Base-by-base conservation (phyloP, 2,329 filamentous ascomycete genomes). In the Lecanicillium sp. region DNA sequence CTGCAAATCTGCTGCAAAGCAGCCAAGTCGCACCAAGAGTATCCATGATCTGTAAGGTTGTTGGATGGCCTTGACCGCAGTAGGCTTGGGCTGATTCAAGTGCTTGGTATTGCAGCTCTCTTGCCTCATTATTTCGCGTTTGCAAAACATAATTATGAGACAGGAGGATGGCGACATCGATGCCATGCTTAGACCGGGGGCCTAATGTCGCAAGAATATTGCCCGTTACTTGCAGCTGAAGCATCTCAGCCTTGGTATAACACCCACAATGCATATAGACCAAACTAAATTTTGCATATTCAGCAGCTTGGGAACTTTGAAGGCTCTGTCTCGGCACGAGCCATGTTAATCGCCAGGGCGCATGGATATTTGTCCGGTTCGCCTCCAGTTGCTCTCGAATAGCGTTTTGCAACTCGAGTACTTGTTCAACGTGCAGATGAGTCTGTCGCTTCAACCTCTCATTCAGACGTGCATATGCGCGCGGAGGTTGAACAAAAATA, bases 31-130 rank as follows among this genome's bases (percentile, higher is more conserved):
- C 36, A 6, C 36, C 36, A n/a, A 37, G 36, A 22, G 17, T 31
- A 13, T 37, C 36, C 36, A 37, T 37, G 27, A 37, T 19, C 28
- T 25, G 27, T n/a, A 37, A 37, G n/a, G 36, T 31, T n/a, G 18
- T 37, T 6, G 28, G 28, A 31, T 37, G 36, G 19, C 22, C 29
- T 8, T 12, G 17, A 17, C 28, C 36, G 36, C 30, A 37, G 17
- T 30, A 37, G 14, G 12, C 9, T 11, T 25, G 11, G 10, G 36
- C 36, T 14, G 36, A 37, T 17, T 37, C 7, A 2, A 37, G 36
- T 7, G 17, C 36, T 31, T 37, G 28, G 13, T 12, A n/a, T 29
- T 37, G 36, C 18, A 37, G 20, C 19, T 5, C 4, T 17, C 36
- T 37, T n/a, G 36, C 36, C 13, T 37, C 36, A 13, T 37, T 37